These are phyloP conservation scores for Suillus occidentalis DNA, from an alignment of 768 basidiomycete genomes.

Conservation along the genomic window DNA sequence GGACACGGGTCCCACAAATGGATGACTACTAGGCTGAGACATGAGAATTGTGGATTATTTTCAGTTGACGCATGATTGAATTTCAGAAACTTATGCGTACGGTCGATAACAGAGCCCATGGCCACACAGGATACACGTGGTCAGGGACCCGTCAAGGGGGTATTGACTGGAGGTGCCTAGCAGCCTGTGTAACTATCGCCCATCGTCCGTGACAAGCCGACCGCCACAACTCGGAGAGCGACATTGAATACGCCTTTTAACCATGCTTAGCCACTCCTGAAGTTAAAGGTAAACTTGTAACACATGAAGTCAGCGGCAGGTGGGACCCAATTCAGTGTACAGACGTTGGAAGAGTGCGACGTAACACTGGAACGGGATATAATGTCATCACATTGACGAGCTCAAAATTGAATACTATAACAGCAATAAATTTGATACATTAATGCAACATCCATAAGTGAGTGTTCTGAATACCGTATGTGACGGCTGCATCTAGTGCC, in stretches of 20 bases:
- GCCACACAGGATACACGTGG: neutral
- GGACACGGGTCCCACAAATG: neutral
- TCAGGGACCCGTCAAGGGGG: neutral
- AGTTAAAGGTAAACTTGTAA: slow-evolving; percentile 14
- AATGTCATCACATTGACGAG: slow-evolving; percentile 37
- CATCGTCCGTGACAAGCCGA: neutral
- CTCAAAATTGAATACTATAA: slow-evolving; percentile 23
- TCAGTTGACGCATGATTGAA: neutral
- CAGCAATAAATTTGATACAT: slow-evolving; percentile 25
- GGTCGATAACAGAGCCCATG: neutral
- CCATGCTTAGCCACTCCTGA: slow-evolving; percentile 8
- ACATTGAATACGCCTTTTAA: slow-evolving; percentile 46
- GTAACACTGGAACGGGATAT: slow-evolving; percentile 47
- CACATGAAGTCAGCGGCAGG: slow-evolving; percentile 15
- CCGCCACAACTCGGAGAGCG: neutral
- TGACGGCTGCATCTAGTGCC: slow-evolving; percentile 3
- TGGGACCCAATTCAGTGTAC: neutral
- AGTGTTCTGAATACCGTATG: slow-evolving; percentile 9
- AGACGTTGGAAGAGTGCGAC: slow-evolving; percentile 54
- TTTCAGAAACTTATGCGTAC: neutral
- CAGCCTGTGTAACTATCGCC: neutral
- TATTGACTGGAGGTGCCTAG: neutral
- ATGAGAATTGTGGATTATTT: neutral
- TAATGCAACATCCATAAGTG: slow-evolving; percentile 8
- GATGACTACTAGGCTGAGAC: neutral